Conservation (phyloP, 2,329 filamentous ascomycete species). For the Nannizzia gypsea region DNA sequence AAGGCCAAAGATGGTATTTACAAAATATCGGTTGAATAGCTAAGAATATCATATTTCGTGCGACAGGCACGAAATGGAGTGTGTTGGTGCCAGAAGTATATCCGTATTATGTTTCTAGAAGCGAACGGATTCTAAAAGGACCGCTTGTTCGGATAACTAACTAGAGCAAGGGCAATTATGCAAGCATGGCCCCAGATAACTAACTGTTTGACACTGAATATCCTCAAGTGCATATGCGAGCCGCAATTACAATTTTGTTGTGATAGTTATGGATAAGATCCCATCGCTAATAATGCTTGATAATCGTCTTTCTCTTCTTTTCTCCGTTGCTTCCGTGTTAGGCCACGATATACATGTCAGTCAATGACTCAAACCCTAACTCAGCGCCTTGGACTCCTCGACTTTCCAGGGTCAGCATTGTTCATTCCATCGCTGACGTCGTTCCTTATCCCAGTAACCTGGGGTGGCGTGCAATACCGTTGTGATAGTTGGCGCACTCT, state of each 20-base stretch:
- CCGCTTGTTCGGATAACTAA: neutral
- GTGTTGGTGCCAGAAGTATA: neutral
- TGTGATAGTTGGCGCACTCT: conserved; percentile 53
- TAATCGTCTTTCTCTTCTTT: neutral
- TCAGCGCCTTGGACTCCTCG: conserved; percentile 43
- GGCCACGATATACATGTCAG: too few species aligned
- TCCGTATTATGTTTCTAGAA: neutral
- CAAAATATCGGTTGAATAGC: too few species aligned
- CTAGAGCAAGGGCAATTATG: neutral
- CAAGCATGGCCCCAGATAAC: neutral
- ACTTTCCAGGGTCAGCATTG: conserved; percentile 50
- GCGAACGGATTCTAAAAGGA: neutral
- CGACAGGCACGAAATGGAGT: too few species aligned
- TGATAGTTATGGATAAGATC: neutral
- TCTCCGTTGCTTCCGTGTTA: neutral
- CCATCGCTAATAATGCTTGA: neutral
- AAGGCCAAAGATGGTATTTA: too few species aligned
- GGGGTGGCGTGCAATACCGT: conserved; percentile 53
- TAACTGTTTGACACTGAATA: neutral
- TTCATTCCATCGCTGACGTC: conserved; percentile 49
- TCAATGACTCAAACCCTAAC: too few species aligned
- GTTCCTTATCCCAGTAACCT: conserved; percentile 50
- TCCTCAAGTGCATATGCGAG: neutral
- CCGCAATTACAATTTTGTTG: neutral
- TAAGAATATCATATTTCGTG: too few species aligned